Evolutionary conservation across 129 eudicot genomes (phyloP), one percentile per base, ranked within the genome.

Genomic region (Escallonia herrerae): DNA sequence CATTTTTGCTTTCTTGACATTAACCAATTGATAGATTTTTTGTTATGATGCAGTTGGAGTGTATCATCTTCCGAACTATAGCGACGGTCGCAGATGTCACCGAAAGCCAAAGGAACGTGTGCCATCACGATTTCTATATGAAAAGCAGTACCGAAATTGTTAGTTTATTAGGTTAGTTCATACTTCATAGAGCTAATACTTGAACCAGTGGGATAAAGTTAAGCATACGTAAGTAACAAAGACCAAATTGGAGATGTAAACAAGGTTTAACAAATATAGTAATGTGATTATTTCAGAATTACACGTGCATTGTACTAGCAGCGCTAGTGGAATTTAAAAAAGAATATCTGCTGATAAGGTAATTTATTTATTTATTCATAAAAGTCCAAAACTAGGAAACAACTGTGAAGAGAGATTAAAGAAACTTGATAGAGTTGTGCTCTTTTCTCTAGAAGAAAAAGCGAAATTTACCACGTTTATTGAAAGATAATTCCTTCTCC

Each of bases 231-330:
- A 8, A 8, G 41, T 47, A 33, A 58, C n/a, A 8, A 53, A 1
- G 7, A 33, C 60, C 39, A 15, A 61, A 70, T 5, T 41, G 43
- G 50, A 60, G 33, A 62, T 60, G 61, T 40, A 71, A 42, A 9
- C 75, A 33, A 56, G 22, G 57, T 13, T 43, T 45, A 47, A 39
- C 44, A 50, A 63, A 5, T 63, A 8, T 40, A 38, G 8, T 53
- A n/a, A 55, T 8, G 40, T 7, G n/a, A 6, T 55, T 4, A 14
- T 39, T 48, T n/a, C 5, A 15, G 54, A 54, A 51, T 5, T 71
- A 55, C 63, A 62, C 69, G 55, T 62, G 69, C 49, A 45, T 54
- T 72, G 44, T 64, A 63, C 58, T 53, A 63, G 46, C 33, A 11
- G 40, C 15, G 38, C 43, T 50, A 44, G 55, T 44, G 40, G 55